A percentile compares a stretch with the other conserved stretches of the same genome.
Conservation (phyloP, 2,329 filamentous ascomycete species). For the Ceratocystis diversiconidia region DNA sequence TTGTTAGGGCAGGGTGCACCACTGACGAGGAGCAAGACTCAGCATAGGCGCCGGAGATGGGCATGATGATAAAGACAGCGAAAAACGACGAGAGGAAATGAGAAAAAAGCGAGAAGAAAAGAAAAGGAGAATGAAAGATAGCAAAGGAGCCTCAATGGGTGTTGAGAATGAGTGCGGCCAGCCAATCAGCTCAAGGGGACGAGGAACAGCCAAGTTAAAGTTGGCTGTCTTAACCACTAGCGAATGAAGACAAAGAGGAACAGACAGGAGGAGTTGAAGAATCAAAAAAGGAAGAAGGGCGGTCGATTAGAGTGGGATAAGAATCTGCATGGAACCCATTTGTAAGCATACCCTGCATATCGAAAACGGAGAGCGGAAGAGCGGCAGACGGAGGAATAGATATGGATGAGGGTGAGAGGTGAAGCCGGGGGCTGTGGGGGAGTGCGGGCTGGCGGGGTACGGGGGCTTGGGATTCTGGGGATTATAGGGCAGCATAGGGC, state of each 20-base stretch:
- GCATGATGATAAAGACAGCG: constrained; percentile 5
- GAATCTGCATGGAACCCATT: neutral
- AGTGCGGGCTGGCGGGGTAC: neutral
- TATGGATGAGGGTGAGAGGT: neutral
- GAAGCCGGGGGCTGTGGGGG: neutral
- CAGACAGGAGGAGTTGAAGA: neutral
- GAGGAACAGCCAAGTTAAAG: too few species aligned
- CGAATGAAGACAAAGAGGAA: neutral
- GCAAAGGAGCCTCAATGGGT: neutral
- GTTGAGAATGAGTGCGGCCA: constrained; percentile 4
- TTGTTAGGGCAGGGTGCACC: constrained; percentile 35
- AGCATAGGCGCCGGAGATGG: neutral
- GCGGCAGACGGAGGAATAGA: neutral
- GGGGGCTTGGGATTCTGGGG: neutral
- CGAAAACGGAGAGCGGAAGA: neutral
- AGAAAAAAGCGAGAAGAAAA: constrained; percentile 17
- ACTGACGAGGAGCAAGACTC: constrained; percentile 1
- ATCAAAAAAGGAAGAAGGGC: neutral
- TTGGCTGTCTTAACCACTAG: too few species aligned
- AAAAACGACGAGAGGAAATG: constrained; percentile 12
- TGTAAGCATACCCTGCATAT: neutral
- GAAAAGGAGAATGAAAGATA: neutral
- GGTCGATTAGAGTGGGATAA: neutral
- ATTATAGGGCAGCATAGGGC: neutral
- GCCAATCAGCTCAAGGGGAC: neutral